phyloP scores from a whole-genome alignment of 352 stramenopile species.

The Globisporangium nunn region DNA sequence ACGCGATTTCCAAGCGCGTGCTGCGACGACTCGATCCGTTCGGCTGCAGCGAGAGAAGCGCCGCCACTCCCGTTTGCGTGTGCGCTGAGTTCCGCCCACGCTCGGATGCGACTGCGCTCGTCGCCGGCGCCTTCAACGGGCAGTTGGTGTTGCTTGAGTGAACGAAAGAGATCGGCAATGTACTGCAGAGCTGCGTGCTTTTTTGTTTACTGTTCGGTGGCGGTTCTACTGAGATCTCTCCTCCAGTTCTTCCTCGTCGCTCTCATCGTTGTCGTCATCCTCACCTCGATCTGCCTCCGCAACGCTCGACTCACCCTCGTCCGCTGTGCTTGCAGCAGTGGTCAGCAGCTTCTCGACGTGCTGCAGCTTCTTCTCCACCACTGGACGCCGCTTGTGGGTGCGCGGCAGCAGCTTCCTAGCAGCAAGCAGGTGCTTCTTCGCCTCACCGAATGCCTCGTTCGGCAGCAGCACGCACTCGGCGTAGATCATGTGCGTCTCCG shows the following conservation, averaged over 20 bases:
- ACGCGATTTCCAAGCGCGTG: constrained; percentile 14
- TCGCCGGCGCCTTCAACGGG: constrained; percentile 21
- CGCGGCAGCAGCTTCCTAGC: constrained; percentile 49
- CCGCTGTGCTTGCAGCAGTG: background rate
- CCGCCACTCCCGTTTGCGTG: constrained; percentile 14
- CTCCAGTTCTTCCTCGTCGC: constrained; percentile 1
- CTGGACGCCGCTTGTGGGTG: constrained; percentile 41
- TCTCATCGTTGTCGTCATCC: constrained; percentile 4
- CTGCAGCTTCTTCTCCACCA: constrained; percentile 55
- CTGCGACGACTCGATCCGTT: constrained; percentile 17
- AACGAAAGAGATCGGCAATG: background rate
- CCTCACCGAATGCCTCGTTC: constrained; percentile 66
- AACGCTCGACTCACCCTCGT: background rate
- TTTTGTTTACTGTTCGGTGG: background rate
- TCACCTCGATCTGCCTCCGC: constrained; percentile 4
- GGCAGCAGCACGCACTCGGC: constrained; percentile 65
- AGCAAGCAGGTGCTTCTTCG: constrained; percentile 62
- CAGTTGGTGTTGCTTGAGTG: constrained; percentile 12
- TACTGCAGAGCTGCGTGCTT: too few species aligned
- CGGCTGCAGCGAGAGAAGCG: constrained; percentile 1
- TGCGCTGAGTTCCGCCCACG: constrained; percentile 26
- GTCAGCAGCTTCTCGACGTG: constrained; percentile 25
- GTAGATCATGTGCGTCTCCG: constrained; percentile 82
- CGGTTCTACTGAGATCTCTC: constrained; percentile 1
- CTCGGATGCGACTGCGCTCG: constrained; percentile 7